These are phyloP conservation scores for Lodderomyces parapsilosis DNA, from an alignment of 1,139 yeast genomes.

Conservation along the genomic window DNA sequence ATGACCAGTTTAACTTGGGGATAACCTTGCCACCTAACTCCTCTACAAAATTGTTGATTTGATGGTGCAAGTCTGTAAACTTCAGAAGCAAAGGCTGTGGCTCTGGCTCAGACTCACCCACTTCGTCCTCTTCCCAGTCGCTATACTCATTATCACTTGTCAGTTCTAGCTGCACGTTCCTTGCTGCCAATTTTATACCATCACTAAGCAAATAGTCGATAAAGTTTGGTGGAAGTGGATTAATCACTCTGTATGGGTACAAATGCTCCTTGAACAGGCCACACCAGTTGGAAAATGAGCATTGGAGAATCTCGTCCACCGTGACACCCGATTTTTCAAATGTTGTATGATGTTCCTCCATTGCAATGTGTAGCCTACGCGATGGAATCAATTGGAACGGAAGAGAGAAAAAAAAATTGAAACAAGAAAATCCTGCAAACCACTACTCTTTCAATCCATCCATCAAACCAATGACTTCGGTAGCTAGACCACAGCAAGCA, in stretches of 20 bases:
- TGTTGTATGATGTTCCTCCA: constrained; percentile 16
- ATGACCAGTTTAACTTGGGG: constrained; percentile 95
- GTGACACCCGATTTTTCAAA: constrained; percentile 41
- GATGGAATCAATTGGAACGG: constrained; percentile 1
- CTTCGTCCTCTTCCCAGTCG: constrained; percentile 60
- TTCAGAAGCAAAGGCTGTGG: constrained; percentile 13
- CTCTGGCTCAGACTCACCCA: constrained; percentile 3
- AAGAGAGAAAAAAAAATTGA: not conserved
- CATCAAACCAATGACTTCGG: constrained; percentile 14
- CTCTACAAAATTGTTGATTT: constrained; percentile 41
- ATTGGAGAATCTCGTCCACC: constrained; percentile 55
- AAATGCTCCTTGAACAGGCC: constrained; percentile 47
- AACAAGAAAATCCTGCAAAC: not conserved
- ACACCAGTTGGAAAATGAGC: constrained; percentile 78
- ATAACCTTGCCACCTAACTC: constrained; percentile 59
- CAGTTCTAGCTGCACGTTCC: constrained; percentile 21
- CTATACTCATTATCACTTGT: constrained; percentile 66
- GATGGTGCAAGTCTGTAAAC: constrained; percentile 60
- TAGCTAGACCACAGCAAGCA: constrained; percentile 23
- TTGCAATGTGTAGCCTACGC: not conserved
- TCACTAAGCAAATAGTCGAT: constrained; percentile 72
- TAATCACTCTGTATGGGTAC: constrained; percentile 54
- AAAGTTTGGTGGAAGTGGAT: constrained; percentile 67
- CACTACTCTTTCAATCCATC: not conserved
- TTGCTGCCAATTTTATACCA: constrained; percentile 66